Evolutionary conservation across 1,284 basidiomycete genomes (phyloP), one percentile per base, ranked within the genome.

Genomic region (Xerocomus minutiporus): DNA sequence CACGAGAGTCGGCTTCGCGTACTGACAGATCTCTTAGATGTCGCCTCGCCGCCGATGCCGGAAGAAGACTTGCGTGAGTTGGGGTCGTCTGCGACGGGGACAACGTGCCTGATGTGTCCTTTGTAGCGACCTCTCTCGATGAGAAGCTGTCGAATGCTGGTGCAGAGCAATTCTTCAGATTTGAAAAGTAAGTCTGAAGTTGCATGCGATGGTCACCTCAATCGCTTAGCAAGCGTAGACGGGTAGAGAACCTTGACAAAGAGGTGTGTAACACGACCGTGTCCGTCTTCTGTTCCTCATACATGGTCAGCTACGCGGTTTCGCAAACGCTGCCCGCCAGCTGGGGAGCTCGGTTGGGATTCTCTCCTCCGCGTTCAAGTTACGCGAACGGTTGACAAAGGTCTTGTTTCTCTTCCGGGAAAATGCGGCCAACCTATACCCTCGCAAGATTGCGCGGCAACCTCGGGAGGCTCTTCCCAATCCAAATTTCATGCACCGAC

Each of bases 41-140:
- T 57, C 17, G 61, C 65, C 48, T 74, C 74, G 47, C 66, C 73
- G 15, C 76, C 79, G 1, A 74, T 66, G 50, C 74, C 76, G 53
- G 83, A 86, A 57, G 84, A 84, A 50, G 84, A 85, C 61, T 77
- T 82, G 59, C 82, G 85, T 71, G 55, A 57, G 62, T 57, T 23
- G 31, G 15, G 26, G 7, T 51, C 2, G 12, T 57, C 45, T 39
- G n/a, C 31, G 29, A 29, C 17, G 41, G n/a, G 42, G 26, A 35
- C 32, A 47, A 47, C 50, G 29, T 57, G 32, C 2, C 48, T 55
- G 40, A 63, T 9, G 13, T n/a, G 12, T 35, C 50, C 49, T 34
- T 54, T 47, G 8, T 26, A 63, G 67, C 65, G 12, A 69, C 59
- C 44, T 65, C 66, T 42, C 61, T 66, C 28, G 66, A 71, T n/a